A percentile compares a stretch with the other conserved stretches of the same genome.
Conservation (phyloP, 1,284 basidiomycete species). For the Ganoderma multipileum region DNA sequence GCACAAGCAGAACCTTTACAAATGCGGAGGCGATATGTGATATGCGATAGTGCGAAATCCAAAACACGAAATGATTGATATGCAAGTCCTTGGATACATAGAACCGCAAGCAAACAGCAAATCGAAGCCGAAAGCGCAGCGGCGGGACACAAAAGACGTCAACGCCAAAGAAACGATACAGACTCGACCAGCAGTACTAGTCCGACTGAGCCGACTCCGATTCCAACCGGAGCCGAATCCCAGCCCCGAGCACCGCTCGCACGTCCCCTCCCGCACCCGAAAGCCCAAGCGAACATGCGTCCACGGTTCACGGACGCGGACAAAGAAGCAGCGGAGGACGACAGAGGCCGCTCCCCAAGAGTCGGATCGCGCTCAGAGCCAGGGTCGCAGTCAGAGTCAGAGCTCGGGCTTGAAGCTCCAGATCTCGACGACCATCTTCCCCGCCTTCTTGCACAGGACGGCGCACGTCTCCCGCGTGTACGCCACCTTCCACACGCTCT, state of each 20-base stretch:
- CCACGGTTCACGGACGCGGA: not conserved
- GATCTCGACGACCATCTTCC: slow-evolving; percentile 91
- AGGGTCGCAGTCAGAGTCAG: no score
- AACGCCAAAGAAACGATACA: no score
- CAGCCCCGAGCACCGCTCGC: not conserved
- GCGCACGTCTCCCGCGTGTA: slow-evolving; percentile 83
- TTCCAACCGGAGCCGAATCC: slow-evolving; percentile 2
- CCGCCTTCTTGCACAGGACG: slow-evolving; percentile 83
- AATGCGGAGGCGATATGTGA: not conserved
- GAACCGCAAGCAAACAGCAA: not conserved
- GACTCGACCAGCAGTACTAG: not conserved
- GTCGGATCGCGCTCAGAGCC: not conserved
- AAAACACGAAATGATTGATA: not conserved
- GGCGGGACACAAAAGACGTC: not conserved
- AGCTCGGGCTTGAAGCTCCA: slow-evolving; percentile 66
- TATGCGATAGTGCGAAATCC: not conserved
- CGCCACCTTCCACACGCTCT: slow-evolving; percentile 90
- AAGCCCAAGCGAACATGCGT: not conserved
- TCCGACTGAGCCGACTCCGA: not conserved
- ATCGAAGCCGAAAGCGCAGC: no score
- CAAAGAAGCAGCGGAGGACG: not conserved
- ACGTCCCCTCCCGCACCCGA: not conserved
- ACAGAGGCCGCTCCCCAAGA: not conserved
- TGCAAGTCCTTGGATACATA: not conserved
- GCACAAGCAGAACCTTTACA: not conserved